Evolutionary conservation across 139 green algal species (phyloP), one percentile per base, ranked within the genome.

Genomic region (Micromonas pusilla): DNA sequence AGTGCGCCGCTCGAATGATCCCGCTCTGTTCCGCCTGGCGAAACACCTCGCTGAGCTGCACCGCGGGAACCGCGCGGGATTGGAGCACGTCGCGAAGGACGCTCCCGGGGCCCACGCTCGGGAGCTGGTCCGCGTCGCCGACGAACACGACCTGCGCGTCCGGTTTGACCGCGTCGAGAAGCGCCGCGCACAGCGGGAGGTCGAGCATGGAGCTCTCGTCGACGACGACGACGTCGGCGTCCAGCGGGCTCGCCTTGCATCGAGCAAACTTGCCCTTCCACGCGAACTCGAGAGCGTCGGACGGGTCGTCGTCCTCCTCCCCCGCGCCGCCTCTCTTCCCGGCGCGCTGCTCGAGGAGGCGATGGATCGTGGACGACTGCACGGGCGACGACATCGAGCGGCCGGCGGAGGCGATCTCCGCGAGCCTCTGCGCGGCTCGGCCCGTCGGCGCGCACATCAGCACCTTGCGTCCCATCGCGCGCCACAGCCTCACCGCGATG

Each of bases 91-190:
- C 53, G 85, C 68, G 9, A 80, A 72, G 2, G 80, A 86, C 23
- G 75, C 66, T 26, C 91, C 91, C 91, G 0, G 91, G 80, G 0
- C 90, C 90, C 25, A 96, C 87, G 3, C 89, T 85, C 0, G 90
- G 91, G 78, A 96, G 88, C 89, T 96, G 91, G 82, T 96, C 89
- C 5, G 86, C 84, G 77, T 96, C 91, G n/a, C 91, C 91, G 28
- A 96, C 87, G 34, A 96, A 81, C 34, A 96, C 77, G 21, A 96
- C 79, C 75, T 87, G 85, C 72, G 60, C 82, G 30, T 72, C 38
- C 0, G 80, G 53, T 1, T 74, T 77, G 34, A 94, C 54, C 37
- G 90, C 89, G 2, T 81, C 66, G 28, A 96, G 62, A 16, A 96
- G 84, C 6, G 89, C 88, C 0, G 85, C 83, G 0, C 85, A 86